Conservation (phyloP, 257 asterid species). For the Jacaranda copaia region DNA sequence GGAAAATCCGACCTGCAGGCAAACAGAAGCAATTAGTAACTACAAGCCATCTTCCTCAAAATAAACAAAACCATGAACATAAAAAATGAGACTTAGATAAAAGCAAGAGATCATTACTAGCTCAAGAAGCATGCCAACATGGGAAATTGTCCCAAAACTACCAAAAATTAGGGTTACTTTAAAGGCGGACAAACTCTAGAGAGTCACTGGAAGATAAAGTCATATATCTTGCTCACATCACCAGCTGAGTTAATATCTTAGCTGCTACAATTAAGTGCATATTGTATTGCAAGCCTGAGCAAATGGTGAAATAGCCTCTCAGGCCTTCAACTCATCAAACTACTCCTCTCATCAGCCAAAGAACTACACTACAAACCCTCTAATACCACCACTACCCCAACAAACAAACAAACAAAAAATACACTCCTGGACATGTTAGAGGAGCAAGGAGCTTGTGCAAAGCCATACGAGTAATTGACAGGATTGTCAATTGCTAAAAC, state of each 20-base stretch:
- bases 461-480: conserved; percentile 9
- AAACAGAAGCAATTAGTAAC: conserved; percentile 10
- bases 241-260: conserved; percentile 2
- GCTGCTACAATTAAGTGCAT: background rate
- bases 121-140: background rate
- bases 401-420: background rate
- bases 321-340: background rate
- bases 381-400: background rate
- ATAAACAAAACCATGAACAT: conserved; percentile 27
- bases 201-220: background rate
- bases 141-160: background rate
- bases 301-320: background rate
- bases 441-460: conserved; percentile 1
- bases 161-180: background rate
- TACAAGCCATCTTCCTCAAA: conserved; percentile 23
- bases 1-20: conserved; percentile 81
- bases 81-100: background rate
- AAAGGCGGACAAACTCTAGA: too few species aligned
- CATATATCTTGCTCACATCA: background rate
- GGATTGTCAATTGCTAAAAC: conserved; percentile 1
- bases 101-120: background rate
- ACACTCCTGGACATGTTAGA: background rate
- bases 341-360: background rate
- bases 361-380: background rate
- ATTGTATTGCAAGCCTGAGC: background rate